These are phyloP conservation scores for Pythium coloratum DNA, from an alignment of 352 stramenopile species.

Conservation along the genomic window DNA sequence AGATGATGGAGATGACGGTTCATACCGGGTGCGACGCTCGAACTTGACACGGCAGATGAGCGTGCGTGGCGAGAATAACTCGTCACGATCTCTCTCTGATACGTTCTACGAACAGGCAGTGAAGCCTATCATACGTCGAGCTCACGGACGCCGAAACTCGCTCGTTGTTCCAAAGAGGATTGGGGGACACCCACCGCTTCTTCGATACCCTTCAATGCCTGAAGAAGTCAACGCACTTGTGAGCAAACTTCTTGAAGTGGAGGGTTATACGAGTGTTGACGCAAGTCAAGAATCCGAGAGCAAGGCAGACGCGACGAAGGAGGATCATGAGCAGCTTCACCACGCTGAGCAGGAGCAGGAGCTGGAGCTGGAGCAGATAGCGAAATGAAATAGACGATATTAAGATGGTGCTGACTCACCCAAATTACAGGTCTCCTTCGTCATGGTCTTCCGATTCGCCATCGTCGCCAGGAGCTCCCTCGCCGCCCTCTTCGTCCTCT, in stretches of 20 bases:
- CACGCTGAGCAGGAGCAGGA: not conserved
- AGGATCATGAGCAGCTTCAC: not conserved
- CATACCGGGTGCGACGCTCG: not conserved
- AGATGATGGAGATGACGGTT: not conserved
- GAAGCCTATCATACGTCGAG: constrained; percentile 3
- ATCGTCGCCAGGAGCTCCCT: constrained; percentile 5
- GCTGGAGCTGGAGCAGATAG: not conserved
- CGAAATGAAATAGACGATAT: not conserved
- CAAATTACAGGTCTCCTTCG: constrained; percentile 27
- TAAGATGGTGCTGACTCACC: not conserved
- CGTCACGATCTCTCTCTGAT: not conserved
- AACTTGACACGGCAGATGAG: not conserved
- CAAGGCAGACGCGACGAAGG: not conserved
- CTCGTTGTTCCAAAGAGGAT: constrained; percentile 9
- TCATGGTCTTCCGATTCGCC: constrained; percentile 33
- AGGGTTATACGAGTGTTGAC: constrained; percentile 38
- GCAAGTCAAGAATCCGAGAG: not conserved
- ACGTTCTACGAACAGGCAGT: constrained; percentile 4
- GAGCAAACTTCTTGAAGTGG: constrained; percentile 43
- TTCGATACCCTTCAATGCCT: constrained; percentile 37
- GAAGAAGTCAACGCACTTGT: constrained; percentile 50
- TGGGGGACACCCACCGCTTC: constrained; percentile 18
- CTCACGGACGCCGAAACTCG: constrained; percentile 7
- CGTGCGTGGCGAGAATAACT: not conserved
- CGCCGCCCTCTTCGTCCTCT: constrained; percentile 37